Conservation (phyloP, 2,329 filamentous ascomycete species). For the Colletotrichum magnum region DNA sequence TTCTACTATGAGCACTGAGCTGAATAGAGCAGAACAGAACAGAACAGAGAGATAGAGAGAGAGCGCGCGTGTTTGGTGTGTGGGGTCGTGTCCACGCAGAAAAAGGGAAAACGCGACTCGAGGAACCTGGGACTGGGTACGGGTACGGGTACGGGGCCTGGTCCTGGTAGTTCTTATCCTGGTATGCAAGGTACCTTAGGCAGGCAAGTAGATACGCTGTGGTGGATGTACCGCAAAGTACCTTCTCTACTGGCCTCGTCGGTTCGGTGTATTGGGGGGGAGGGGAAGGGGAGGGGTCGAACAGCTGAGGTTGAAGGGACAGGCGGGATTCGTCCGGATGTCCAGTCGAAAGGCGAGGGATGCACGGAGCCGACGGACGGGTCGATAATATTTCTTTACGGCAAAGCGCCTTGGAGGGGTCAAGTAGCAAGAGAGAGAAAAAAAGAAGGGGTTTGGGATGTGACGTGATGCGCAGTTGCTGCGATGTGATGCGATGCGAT, state of each 20-base stretch:
- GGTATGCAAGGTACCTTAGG: too few species aligned
- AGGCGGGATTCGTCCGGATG: slow-evolving; percentile 11
- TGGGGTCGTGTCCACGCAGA: slow-evolving; percentile 20
- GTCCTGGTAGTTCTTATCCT: slow-evolving; percentile 2
- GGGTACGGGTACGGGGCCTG: not conserved
- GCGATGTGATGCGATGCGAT: too few species aligned
- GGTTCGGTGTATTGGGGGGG: not conserved
- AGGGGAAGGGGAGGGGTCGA: not conserved
- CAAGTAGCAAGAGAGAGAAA: too few species aligned
- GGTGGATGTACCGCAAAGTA: too few species aligned
- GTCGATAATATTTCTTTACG: slow-evolving; percentile 4
- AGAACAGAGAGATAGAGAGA: too few species aligned
- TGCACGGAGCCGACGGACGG: slow-evolving; percentile 38
- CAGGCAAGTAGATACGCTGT: too few species aligned
- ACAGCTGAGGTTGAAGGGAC: not conserved
- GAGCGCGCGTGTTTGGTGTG: slow-evolving; percentile 15
- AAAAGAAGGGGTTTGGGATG: too few species aligned
- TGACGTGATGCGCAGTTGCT: too few species aligned
- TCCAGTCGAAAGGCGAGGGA: not conserved
- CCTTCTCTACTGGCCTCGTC: not conserved
- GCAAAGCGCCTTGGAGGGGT: too few species aligned
- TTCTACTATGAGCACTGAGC: slow-evolving; percentile 21
- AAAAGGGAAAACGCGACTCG: slow-evolving; percentile 40
- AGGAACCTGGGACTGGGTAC: slow-evolving; percentile 23
- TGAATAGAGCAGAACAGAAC: too few species aligned